Conservation (phyloP, 805 yeast genomes). For the Kuraishia hungarica region DNA sequence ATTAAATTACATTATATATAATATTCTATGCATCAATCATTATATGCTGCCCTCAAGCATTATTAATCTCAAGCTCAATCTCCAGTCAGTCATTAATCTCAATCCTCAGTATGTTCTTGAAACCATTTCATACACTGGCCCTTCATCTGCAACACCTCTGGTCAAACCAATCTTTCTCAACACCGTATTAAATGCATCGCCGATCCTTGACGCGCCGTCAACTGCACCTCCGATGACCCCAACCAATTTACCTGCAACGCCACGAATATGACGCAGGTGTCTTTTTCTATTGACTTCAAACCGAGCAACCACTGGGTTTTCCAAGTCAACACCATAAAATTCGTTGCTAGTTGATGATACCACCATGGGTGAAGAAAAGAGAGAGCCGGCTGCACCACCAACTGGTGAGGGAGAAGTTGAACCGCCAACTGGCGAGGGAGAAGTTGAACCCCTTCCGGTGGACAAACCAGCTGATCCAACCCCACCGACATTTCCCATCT, state of each 20-base stretch:
- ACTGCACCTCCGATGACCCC: neutral
- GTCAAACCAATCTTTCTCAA: neutral
- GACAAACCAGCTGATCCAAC: no score
- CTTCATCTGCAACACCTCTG: neutral
- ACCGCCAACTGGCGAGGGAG: no score
- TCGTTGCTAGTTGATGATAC: neutral
- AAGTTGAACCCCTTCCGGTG: no score
- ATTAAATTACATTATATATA: no score
- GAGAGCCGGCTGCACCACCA: neutral
- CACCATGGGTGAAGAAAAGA: neutral
- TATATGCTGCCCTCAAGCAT: no score
- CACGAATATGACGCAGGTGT: neutral
- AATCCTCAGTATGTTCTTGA: neutral
- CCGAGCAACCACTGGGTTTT: neutral
- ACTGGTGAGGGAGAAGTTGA: neutral
- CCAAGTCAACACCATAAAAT: neutral
- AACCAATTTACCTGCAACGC: neutral
- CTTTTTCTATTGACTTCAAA: neutral
- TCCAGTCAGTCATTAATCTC: no score
- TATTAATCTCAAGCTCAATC: no score
- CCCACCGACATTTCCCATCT: no score
- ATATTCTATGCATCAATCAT: no score
- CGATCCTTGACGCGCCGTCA: neutral
- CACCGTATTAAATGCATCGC: neutral
- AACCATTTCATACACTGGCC: neutral